These are phyloP conservation scores for Yamadazyma akitaensis DNA, from an alignment of 805 yeast genomes.

Conservation along the genomic window DNA sequence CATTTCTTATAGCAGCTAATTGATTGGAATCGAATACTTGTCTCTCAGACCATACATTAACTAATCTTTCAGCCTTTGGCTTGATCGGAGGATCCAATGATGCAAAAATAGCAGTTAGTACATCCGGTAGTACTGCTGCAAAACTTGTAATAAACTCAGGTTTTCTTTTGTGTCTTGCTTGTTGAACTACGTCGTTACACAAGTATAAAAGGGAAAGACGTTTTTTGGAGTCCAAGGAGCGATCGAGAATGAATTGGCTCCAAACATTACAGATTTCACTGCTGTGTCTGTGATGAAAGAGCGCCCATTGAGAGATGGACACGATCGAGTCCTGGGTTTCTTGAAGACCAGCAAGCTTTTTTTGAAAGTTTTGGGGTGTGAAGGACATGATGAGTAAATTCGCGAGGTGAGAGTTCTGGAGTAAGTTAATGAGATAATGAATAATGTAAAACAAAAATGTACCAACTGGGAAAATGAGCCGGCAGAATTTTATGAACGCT, in stretches of 20 bases:
- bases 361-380: constrained; percentile 29
- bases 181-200: constrained; percentile 80
- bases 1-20: constrained; percentile 23
- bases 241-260: constrained; percentile 26
- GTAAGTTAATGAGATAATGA: neutral
- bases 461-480: no score
- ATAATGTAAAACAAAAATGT: no score
- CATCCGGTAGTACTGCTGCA: constrained; percentile 44
- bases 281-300: constrained; percentile 42
- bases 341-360: constrained; percentile 36
- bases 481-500: no score
- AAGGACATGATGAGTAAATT: constrained; percentile 33
- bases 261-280: constrained; percentile 34
- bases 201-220: constrained; percentile 62
- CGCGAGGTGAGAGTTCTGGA: constrained; percentile 1
- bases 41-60: constrained; percentile 59
- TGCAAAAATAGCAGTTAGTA: constrained; percentile 31
- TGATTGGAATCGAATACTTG: constrained; percentile 35
- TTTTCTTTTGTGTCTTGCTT: constrained; percentile 61
- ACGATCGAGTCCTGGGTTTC: constrained; percentile 47
- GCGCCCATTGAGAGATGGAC: constrained; percentile 45
- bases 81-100: constrained; percentile 34
- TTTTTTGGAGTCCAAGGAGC: constrained; percentile 20
- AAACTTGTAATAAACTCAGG: constrained; percentile 59
- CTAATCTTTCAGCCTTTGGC: constrained; percentile 48